Evolutionary conservation across 2,329 filamentous ascomycete species (phyloP).

Genomic region (Neonectria coccinea): DNA sequence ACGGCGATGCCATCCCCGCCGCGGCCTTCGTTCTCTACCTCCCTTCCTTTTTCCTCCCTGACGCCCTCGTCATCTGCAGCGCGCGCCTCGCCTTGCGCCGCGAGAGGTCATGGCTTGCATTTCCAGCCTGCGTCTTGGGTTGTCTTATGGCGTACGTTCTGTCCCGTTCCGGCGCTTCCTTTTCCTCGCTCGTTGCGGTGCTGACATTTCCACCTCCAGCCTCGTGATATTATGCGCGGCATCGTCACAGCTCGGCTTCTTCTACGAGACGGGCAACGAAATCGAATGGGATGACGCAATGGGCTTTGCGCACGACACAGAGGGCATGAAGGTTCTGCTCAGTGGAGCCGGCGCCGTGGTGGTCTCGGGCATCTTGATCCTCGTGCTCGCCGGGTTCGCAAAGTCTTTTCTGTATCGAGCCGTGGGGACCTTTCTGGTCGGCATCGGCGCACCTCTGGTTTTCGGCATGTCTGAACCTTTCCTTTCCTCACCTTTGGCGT

Average conservation of each 20-base stretch:
- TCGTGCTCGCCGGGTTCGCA: conserved; percentile 42
- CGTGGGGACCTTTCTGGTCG: conserved; percentile 37
- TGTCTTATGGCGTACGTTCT: conserved; percentile 43
- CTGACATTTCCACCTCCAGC: conserved; percentile 32
- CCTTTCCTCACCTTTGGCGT: neutral
- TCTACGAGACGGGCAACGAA: conserved; percentile 48
- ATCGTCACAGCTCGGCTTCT: conserved; percentile 50
- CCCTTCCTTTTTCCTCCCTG: conserved; percentile 46
- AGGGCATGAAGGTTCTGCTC: conserved; percentile 49
- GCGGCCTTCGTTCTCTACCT: conserved; percentile 45
- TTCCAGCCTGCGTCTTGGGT: conserved; percentile 38
- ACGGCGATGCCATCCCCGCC: conserved; percentile 43
- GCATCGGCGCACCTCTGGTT: conserved; percentile 33
- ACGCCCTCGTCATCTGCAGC: conserved; percentile 42
- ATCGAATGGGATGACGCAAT: conserved; percentile 48
- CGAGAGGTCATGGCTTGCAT: conserved; percentile 41
- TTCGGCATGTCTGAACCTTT: conserved; percentile 36
- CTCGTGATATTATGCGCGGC: conserved; percentile 46
- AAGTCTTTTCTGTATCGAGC: conserved; percentile 42
- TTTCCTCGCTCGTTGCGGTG: too few species aligned
- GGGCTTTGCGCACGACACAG: conserved; percentile 46
- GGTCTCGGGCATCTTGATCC: conserved; percentile 36
- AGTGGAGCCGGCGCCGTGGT: conserved; percentile 46
- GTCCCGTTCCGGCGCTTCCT: neutral
- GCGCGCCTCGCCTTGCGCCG: conserved; percentile 46